Percentiles rank a stretch among this genome's conserved stretches.
Conservation (phyloP, 768 basidiomycete species). For the Sporobolomyces phaffii region DNA sequence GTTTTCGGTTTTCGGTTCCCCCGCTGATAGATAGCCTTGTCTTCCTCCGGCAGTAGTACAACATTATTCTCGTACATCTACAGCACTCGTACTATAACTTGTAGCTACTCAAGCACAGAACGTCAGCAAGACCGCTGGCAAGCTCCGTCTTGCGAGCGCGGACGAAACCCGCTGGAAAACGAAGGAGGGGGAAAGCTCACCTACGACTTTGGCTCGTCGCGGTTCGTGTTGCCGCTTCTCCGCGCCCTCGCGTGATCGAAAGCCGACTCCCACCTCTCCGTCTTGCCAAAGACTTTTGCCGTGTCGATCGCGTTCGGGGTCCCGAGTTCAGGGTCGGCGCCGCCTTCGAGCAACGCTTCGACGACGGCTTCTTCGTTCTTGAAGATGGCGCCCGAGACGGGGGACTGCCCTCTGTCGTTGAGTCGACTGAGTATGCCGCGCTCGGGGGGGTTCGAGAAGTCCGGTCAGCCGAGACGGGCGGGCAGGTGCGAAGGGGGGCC, state of each 20-base stretch:
- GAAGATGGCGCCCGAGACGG: slow-evolving; percentile 71
- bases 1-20: too few species aligned
- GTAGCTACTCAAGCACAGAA: too few species aligned
- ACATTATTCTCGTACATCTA: too few species aligned
- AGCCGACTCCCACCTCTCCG: slow-evolving; percentile 44
- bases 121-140: too few species aligned
- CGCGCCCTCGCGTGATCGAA: slow-evolving; percentile 13
- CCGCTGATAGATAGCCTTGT: too few species aligned
- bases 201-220: neutral
- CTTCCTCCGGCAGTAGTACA: too few species aligned
- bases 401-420: slow-evolving; percentile 67
- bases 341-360: slow-evolving; percentile 53
- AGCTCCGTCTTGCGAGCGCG: too few species aligned
- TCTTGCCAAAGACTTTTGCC: slow-evolving; percentile 62
- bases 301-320: slow-evolving; percentile 64
- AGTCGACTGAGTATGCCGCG: slow-evolving; percentile 53
- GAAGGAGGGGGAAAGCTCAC: neutral
- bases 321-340: slow-evolving; percentile 63
- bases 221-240: neutral
- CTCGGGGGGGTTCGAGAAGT: neutral
- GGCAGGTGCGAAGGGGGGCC: too few species aligned
- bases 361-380: slow-evolving; percentile 64
- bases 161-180: too few species aligned
- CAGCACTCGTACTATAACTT: too few species aligned
- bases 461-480: neutral